Percentiles rank a stretch among this genome's conserved stretches.
Evolutionary conservation across 306 rosid genomes (phyloP).

Genomic region (Quercus agrifolia): DNA sequence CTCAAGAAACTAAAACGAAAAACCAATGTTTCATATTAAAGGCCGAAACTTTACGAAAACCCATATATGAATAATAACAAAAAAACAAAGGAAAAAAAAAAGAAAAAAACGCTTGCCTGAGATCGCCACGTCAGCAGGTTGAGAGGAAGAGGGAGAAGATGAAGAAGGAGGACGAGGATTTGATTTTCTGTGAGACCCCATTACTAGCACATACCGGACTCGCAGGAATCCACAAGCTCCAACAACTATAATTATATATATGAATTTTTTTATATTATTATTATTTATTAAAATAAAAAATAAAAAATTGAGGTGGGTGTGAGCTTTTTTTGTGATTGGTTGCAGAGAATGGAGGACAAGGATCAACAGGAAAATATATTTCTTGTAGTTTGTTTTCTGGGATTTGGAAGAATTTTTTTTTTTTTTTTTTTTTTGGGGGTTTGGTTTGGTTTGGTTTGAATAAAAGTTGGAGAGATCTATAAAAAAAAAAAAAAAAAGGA

Average conservation of each 20-base stretch:
- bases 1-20: background rate
- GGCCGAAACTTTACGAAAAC: background rate
- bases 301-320: background rate
- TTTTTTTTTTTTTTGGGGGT: too few species aligned
- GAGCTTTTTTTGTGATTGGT: background rate
- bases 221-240: conserved; percentile 21
- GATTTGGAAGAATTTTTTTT: background rate
- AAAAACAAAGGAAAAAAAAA: background rate
- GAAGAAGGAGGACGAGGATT: background rate
- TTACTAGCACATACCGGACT: conserved; percentile 9
- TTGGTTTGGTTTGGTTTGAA: background rate
- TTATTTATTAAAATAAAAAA: background rate
- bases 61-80: background rate
- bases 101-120: conserved; percentile 33
- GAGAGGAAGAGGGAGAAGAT: conserved; percentile 22
- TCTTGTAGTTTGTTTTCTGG: background rate
- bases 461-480: conserved; percentile 24
- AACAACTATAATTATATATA: background rate
- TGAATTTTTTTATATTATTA: background rate
- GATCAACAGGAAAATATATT: background rate
- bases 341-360: background rate
- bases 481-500: background rate
- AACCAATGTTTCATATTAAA: background rate
- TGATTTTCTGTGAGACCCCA: conserved; percentile 28
- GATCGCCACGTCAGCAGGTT: conserved; percentile 16